Base-by-base conservation (phyloP, 2,329 filamentous ascomycete genomes). In the Exophiala phaeomuriformis region DNA sequence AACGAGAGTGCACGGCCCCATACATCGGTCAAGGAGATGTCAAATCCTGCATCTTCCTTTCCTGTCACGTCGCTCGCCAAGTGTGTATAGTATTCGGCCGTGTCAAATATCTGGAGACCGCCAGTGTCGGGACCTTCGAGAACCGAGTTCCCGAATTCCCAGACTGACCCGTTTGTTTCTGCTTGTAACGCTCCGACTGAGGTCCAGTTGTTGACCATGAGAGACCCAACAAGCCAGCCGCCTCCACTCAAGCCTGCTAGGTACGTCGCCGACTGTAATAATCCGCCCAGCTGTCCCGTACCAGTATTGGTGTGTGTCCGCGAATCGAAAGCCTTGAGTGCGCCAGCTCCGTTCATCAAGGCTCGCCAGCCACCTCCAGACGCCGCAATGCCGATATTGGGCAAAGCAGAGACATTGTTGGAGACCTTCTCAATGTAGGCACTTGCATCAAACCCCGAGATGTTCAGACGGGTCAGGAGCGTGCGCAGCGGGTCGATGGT, bases 291-390 rank as follows among this genome's bases (percentile, higher is more conserved):
- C 45, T 89, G 85, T 3, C 87, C 87, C 2, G 71, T 64, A 5
- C 64, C 70, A 0, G 81, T 85, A 2, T 83, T 75, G 51, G 81
- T 80, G 0, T 75, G 67, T 0, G 86, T 90, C 19, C 90, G 80
- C 62, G 71, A 79, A 67, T 95, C 90, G 61, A 89, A 90, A 0
- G 89, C 90, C 31, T 86, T 80, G 10, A 95, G 63, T 41, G 84
- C 85, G 56, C 90, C 90, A 10, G 84, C 90, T 36, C 88, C 89
- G 65, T 86, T 91, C 73, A 90, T 75, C 72, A 94, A 76, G n/a
- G 90, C 89, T 52, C 90, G 78, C 67, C 93, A 95, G 35, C 90
- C 90, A 66, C 90, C 90, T 8, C 89, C 89, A 0, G 88, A 93
- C 42, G 86, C 75, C 7, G 89, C 87, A 58, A 95, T 80, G 10